Evolutionary conservation across 1,284 basidiomycete genomes (phyloP), one percentile per base, ranked within the genome.

Genomic region (Macrocystidia cucumis): DNA sequence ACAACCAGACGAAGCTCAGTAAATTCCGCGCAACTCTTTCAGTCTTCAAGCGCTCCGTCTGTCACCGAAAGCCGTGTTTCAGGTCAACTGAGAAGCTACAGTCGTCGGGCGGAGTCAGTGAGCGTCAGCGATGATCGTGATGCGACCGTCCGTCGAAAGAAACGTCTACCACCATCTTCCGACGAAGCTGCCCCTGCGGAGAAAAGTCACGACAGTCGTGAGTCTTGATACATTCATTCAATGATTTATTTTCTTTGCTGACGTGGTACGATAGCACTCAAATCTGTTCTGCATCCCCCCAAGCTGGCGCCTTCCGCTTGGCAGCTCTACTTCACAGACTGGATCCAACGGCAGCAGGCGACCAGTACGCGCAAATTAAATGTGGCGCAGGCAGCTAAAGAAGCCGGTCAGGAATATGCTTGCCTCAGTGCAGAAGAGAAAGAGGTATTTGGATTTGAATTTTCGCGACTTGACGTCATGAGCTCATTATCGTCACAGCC

Each of bases 321-420:
- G 92, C 92, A 97, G 61, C 74, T 97, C 35, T 97, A 91, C 65
- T 96, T 97, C 60, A 91, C 90, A 24, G 91, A 96, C 57, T 92
- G 91, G 78, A 90, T 97, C 47, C 82, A 87, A 58, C 77, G 81
- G 52, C 89, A 91, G 57, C 91, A 92, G 64, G 77, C 78, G 45
- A 71, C 73, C 26, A 80, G 74, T 44, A 74, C 71, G 30, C 70
- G 84, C 45, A 92, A 93, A 62, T 75, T 97, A 33, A 96, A 97
- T 57, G 91, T 97, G 40, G 91, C 92, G 5, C 89, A 93, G 57
- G 90, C 91, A 25, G 91, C 92, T 46, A 95, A 95, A 60, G 91
- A 95, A 54, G 92, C 91, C 26, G 91, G 91, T 29, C 78, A 82
- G 50, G 87, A 91, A 50, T 97, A 97, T 55, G 88, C 89, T 14